Evolutionary conservation across 768 basidiomycete genomes (phyloP).

Genomic region (Neoboletus magnificus): DNA sequence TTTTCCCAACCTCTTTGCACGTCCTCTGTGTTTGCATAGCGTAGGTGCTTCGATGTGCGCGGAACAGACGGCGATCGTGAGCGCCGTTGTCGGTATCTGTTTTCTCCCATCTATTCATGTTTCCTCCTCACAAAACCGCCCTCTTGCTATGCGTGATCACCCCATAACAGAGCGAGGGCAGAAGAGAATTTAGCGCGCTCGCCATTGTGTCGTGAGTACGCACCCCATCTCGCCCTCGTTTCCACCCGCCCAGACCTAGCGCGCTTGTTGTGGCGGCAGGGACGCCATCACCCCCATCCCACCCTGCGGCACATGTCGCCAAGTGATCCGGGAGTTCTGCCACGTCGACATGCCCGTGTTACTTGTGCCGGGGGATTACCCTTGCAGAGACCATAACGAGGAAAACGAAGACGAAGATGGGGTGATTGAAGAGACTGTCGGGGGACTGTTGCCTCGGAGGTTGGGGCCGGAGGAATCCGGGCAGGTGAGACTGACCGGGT

Average conservation of each 20-base stretch:
- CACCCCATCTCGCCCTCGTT: too few species aligned
- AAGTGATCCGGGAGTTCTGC: conserved; percentile 86
- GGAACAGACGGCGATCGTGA: conserved; percentile 86
- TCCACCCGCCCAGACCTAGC: neutral
- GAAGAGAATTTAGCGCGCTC: conserved; percentile 61
- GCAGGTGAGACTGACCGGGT: too few species aligned
- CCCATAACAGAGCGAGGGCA: conserved; percentile 70
- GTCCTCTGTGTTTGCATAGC: neutral
- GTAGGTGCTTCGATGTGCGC: conserved; percentile 89
- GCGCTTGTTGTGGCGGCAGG: conserved; percentile 34
- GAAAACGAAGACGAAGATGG: too few species aligned
- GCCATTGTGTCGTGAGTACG: conserved; percentile 69
- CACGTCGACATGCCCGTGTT: conserved; percentile 66
- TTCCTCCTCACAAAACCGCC: neutral
- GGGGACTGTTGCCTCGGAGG: too few species aligned
- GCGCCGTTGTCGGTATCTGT: conserved; percentile 67
- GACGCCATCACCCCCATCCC: conserved; percentile 70
- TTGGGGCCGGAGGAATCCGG: too few species aligned
- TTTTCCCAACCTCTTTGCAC: neutral
- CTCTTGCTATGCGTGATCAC: neutral
- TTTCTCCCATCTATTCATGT: neutral
- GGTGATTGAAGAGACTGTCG: too few species aligned
- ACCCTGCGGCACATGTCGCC: conserved; percentile 93
- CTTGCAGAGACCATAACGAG: too few species aligned
- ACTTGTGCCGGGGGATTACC: too few species aligned